These are phyloP conservation scores for Echeveria elegans DNA, from an alignment of 164 flowering plant genomes.

Conservation along the genomic window DNA sequence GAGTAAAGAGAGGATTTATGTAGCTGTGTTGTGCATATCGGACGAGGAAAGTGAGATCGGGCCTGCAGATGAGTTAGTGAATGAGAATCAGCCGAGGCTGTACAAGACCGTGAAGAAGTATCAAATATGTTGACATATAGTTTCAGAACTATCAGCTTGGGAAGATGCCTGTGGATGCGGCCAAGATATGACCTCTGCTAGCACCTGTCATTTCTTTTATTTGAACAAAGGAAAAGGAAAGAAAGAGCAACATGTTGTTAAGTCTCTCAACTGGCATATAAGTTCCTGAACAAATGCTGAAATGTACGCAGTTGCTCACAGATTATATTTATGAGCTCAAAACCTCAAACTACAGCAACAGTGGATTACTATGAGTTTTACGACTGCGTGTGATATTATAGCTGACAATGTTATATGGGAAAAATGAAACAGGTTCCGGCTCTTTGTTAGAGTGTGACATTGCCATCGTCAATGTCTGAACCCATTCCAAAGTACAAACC, in stretches of 20 bases:
- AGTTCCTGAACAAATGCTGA: no score
- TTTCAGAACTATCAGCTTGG: constrained; percentile 29
- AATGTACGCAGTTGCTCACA: no score
- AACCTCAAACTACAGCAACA: no score
- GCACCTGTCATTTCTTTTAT: background rate
- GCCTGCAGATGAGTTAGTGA: constrained; percentile 22
- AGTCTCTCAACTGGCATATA: no score
- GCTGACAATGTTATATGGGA: background rate
- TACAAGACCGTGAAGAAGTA: constrained; percentile 31
- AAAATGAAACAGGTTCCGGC: background rate
- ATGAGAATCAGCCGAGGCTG: constrained; percentile 27
- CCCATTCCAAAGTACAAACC: background rate
- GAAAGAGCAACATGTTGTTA: no score
- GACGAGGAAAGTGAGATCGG: constrained; percentile 21
- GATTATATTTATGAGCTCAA: no score
- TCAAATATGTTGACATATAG: constrained; percentile 17
- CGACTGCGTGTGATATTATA: background rate
- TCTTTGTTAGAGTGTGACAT: no score
- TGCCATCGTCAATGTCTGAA: background rate
- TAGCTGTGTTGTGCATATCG: constrained; percentile 25
- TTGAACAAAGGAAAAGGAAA: no score
- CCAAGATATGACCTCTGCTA: constrained; percentile 13
- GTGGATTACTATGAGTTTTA: no score
- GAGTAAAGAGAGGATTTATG: constrained; percentile 26
- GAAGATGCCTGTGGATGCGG: constrained; percentile 27